A percentile compares a stretch with the other conserved stretches of the same genome.
These are phyloP conservation scores for Moelleriella libera DNA, from an alignment of 2,329 filamentous ascomycete species.

Conservation along the genomic window DNA sequence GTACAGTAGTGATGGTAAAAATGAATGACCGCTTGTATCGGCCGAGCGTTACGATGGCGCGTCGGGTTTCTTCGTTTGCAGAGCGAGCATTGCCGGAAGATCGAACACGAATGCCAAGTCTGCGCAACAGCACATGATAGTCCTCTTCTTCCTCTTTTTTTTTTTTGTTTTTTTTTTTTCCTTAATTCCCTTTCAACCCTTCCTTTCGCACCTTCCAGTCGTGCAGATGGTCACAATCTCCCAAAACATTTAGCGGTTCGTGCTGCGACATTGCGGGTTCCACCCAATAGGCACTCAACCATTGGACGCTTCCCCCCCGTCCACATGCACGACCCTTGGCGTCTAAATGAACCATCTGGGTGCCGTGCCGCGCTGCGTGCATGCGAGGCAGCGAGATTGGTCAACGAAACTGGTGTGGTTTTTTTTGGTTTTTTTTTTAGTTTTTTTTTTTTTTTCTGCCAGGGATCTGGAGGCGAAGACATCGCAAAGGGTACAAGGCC, in stretches of 20 bases:
- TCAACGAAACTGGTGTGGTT: too few relatives aligned
- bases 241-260: neutral
- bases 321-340: neutral
- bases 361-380: too few relatives aligned
- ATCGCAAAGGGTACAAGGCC: too few relatives aligned
- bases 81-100: neutral
- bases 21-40: too few relatives aligned
- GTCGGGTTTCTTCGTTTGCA: neutral
- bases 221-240: too few relatives aligned
- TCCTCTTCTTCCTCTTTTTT: neutral
- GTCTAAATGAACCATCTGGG: too few relatives aligned
- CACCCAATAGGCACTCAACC: neutral
- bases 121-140: neutral
- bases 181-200: neutral
- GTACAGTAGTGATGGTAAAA: too few relatives aligned
- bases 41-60: neutral
- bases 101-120: neutral
- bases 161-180: neutral
- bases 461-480: too few relatives aligned
- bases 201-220: neutral
- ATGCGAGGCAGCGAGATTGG: too few relatives aligned
- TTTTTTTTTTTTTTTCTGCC: too few relatives aligned
- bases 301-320: neutral
- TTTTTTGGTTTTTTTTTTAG: too few relatives aligned
- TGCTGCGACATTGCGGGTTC: neutral